phyloP scores from a whole-genome alignment of 2,329 filamentous ascomycete genomes.

The Setomelanomma holmii region DNA sequence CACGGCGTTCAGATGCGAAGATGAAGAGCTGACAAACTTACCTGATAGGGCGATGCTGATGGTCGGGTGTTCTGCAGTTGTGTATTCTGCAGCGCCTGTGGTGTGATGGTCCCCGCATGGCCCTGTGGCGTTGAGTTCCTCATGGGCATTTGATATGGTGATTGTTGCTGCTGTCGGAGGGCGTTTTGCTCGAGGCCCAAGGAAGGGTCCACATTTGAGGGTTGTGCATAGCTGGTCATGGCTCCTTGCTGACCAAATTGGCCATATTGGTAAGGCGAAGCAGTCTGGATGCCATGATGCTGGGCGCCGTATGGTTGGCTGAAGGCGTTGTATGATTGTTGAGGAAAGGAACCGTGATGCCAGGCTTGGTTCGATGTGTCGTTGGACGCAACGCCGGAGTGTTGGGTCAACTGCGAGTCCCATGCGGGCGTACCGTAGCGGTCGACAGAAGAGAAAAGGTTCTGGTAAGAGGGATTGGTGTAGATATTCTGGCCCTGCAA shows the following conservation, averaged over 20 bases:
- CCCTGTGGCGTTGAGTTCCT: slow-evolving; percentile 29
- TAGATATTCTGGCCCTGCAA: slow-evolving; percentile 44
- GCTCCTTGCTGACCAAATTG: slow-evolving; percentile 36
- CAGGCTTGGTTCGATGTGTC: slow-evolving; percentile 27
- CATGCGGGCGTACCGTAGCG: slow-evolving; percentile 41
- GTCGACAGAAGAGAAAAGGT: slow-evolving; percentile 37
- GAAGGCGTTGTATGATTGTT: slow-evolving; percentile 31
- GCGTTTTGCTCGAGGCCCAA: slow-evolving; percentile 30
- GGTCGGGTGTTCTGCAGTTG: slow-evolving; percentile 25
- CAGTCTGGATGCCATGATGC: slow-evolving; percentile 30
- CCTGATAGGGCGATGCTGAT: slow-evolving; percentile 36
- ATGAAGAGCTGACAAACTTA: slow-evolving; percentile 21
- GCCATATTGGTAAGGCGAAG: slow-evolving; percentile 43
- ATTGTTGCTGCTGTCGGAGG: slow-evolving; percentile 39
- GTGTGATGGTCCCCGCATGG: slow-evolving; percentile 37
- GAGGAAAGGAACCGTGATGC: slow-evolving; percentile 36
- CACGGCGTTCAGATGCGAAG: not conserved
- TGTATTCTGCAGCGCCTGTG: slow-evolving; percentile 40
- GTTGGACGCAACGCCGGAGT: slow-evolving; percentile 25
- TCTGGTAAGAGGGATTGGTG: slow-evolving; percentile 38
- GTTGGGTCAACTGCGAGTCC: slow-evolving; percentile 38
- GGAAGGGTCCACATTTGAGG: slow-evolving; percentile 37
- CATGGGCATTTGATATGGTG: slow-evolving; percentile 39
- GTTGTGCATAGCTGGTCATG: slow-evolving; percentile 31
- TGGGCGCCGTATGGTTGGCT: slow-evolving; percentile 35